Evolutionary conservation across 1,284 basidiomycete genomes (phyloP), one percentile per base, ranked within the genome.

Genomic region (Coniophora puteana): DNA sequence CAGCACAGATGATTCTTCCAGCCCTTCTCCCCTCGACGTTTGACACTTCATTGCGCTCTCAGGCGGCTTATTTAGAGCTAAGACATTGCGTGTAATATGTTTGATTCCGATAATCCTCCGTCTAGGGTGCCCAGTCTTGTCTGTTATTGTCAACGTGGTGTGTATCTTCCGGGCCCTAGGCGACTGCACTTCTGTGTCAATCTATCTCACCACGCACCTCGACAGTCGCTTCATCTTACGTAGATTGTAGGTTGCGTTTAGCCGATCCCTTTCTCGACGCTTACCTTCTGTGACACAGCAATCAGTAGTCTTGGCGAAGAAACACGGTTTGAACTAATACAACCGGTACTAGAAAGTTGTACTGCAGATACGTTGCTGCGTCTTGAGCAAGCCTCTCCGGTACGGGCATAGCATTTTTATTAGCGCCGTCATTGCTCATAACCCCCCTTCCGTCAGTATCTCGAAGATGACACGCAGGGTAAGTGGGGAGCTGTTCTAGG

Each of bases 281-380:
- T 54, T 36, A 47, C 36, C 40, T 24, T 36, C 11, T 40, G 36
- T 42, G 24, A 39, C 14, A n/a, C 44, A 83, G 82, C 67, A 34
- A 79, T 85, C 48, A 58, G 59, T 40, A 72, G 71, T 51, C 62
- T 85, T 31, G 80, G 80, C 13, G 72, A 76, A 47, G 72, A 74
- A 41, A 59, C 84, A 49, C 74, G 73, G 38, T 81, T 76, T 58
- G 67, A 72, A 34, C 68, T 89, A 33, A 71, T 83, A 47, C 73
- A 72, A 53, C 87, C 87, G 32, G 77, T 89, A 33, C 67, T 89
- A 45, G 76, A 83, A 54, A 70, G 73, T 51, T 89, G 86, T 60
- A 73, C 73, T 44, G 72, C 78, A 51, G 82, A 87, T 46, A 81
- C 80, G 46, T 70, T 89, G 25, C 63, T 73, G 44, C 69, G 76